Conservation (phyloP, 2,329 filamentous ascomycete genomes). For the Botrytis hyacinthi region DNA sequence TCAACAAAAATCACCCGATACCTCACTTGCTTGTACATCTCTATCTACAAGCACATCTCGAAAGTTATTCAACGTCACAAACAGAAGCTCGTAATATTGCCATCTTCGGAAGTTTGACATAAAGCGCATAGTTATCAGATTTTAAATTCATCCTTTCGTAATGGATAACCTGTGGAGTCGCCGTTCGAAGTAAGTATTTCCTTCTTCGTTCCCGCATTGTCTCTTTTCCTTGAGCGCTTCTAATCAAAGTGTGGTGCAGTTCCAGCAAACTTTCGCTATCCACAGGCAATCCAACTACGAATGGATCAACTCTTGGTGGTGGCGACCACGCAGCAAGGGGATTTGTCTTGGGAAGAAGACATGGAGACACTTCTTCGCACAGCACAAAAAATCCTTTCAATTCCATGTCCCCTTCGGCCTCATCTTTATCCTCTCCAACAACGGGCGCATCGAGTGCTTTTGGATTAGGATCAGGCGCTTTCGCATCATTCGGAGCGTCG, state of each 20-base stretch:
- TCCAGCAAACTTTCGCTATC: constrained; percentile 81
- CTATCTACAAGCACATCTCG: constrained; percentile 19
- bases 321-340: constrained; percentile 59
- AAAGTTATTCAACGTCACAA: constrained; percentile 20
- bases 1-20: constrained; percentile 9
- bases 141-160: constrained; percentile 24
- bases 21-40: background rate
- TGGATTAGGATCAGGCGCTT: constrained; percentile 89
- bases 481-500: constrained; percentile 85
- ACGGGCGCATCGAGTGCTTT: constrained; percentile 82
- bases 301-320: constrained; percentile 30
- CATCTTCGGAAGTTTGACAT: constrained; percentile 24
- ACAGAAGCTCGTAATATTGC: constrained; percentile 23
- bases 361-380: constrained; percentile 71
- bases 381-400: constrained; percentile 76
- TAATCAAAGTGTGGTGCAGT: constrained; percentile 32
- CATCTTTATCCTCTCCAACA: constrained; percentile 20
- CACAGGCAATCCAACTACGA: constrained; percentile 56
- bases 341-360: constrained; percentile 67
- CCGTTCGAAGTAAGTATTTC: constrained; percentile 67
- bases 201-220: constrained; percentile 16
- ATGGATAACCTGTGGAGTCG: constrained; percentile 65
- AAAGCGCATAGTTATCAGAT: constrained; percentile 17
- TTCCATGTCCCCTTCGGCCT: constrained; percentile 38
- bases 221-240: constrained; percentile 18